phyloP scores from a whole-genome alignment of 306 rosid species.

The Benincasa hispida region DNA sequence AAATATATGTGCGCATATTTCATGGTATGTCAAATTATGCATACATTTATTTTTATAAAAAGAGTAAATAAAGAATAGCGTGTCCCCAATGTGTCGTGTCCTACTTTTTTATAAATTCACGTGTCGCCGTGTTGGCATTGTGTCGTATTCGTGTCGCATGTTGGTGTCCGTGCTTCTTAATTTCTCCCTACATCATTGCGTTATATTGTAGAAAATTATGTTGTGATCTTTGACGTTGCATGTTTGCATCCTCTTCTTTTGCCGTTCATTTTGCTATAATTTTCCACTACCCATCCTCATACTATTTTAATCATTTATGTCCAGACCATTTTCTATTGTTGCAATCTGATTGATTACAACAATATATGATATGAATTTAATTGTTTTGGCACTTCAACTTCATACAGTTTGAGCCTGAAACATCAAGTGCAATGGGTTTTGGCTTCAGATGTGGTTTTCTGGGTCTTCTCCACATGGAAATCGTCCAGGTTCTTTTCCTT shows the following conservation, averaged over 20 bases:
- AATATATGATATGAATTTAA: neutral
- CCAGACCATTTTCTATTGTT: neutral
- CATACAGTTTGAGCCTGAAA: conserved; percentile 84
- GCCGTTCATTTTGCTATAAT: neutral
- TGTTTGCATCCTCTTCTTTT: neutral
- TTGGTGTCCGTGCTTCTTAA: too few species aligned
- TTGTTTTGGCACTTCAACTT: neutral
- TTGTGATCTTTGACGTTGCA: neutral
- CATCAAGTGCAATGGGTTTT: conserved; percentile 95
- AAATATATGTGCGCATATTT: too few species aligned
- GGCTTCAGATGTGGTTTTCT: conserved; percentile 95
- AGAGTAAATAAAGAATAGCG: too few species aligned
- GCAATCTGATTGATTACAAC: neutral
- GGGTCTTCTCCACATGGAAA: conserved; percentile 97
- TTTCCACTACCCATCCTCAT: neutral
- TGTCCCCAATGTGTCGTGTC: too few species aligned
- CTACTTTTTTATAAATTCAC: too few species aligned
- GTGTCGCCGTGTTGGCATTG: too few species aligned
- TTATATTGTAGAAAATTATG: neutral
- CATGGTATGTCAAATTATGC: too few species aligned
- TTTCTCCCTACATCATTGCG: too few species aligned
- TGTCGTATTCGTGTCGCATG: too few species aligned
- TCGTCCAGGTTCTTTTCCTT: conserved; percentile 62
- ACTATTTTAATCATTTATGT: neutral
- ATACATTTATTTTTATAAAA: too few species aligned